Evolutionary conservation across 305 asterid species (phyloP), one percentile per base, ranked within the genome.

Genomic region (Fraxinus albicans): DNA sequence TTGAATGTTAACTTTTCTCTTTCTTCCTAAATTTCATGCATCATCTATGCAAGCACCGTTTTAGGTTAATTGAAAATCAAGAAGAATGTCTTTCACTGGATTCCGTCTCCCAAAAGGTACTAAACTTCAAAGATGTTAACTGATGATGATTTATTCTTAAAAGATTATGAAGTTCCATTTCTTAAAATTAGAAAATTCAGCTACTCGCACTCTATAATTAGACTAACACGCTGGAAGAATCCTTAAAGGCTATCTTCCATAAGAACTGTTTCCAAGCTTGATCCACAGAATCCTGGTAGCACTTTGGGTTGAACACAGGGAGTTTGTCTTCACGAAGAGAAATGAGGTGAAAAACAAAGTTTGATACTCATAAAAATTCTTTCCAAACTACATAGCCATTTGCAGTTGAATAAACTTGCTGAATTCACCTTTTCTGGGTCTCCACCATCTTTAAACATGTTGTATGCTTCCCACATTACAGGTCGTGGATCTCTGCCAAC

Each of bases 401-500:
- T 35, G 36, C 7, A 65, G 47, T 50, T 29, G 33, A 73, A 73
- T 55, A 75, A 82, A 50, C 44, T 5, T 19, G 65, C n/a, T 6
- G 38, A 76, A 44, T 75, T 70, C 70, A 93, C 98, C 97, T 95
- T 90, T 90, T 93, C 92, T 2, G 98, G 97, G 86, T 95, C 94
- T 69, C 95, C 95, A 2, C 98, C 97, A 63, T 90, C 92, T 88
- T 88, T 95, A 83, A 95, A 91, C 95, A 92, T 81, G 86, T 69
- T 27, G 83, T 93, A 92, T 31, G 91, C 91, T 84, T 90, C 91
- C 86, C 93, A 85, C 96, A 95, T 95, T 81, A 87, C 91, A 78
- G 97, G 91, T 29, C 97, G 93, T 12, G 96, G 67, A 90, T 95
- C 98, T 84, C 65, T 78, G 84, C 97, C 97, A 76, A 93, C 97